phyloP scores from a whole-genome alignment of 2,329 filamentous ascomycete species.

The Aureobasidium sp. region DNA sequence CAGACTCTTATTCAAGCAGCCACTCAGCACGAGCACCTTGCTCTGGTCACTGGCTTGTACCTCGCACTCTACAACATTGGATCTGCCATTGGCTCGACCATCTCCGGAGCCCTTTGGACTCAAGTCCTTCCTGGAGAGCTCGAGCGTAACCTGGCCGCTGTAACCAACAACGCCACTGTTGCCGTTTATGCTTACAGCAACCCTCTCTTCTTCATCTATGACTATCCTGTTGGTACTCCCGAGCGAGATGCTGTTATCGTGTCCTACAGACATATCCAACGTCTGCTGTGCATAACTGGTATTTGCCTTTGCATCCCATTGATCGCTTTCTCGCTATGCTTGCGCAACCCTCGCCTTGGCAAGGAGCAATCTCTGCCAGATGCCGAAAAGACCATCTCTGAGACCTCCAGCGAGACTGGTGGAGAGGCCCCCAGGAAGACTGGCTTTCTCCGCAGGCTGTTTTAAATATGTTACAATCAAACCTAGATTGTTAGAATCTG shows the following conservation, averaged over 20 bases:
- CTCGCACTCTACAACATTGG: constrained; percentile 52
- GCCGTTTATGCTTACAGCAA: constrained; percentile 33
- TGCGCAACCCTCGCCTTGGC: constrained; percentile 39
- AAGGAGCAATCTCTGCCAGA: constrained; percentile 38
- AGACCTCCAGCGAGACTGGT: neutral
- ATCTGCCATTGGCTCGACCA: constrained; percentile 32
- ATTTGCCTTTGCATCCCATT: constrained; percentile 40
- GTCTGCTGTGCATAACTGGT: constrained; percentile 42
- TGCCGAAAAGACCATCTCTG: constrained; percentile 32
- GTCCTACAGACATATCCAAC: constrained; percentile 39
- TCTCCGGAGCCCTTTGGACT: constrained; percentile 58
- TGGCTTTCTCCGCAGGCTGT: neutral
- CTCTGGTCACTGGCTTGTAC: constrained; percentile 53
- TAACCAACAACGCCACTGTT: constrained; percentile 28
- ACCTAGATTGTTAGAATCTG: neutral
- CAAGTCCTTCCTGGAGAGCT: constrained; percentile 45
- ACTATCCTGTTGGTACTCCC: constrained; percentile 37
- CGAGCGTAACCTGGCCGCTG: constrained; percentile 21
- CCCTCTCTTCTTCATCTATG: constrained; percentile 31
- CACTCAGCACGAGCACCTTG: constrained; percentile 42
- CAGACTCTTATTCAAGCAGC: constrained; percentile 29
- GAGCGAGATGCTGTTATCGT: constrained; percentile 35
- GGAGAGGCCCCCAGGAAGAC: neutral
- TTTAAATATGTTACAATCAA: neutral
- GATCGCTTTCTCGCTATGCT: constrained; percentile 36